Conservation (phyloP, 1,284 basidiomycete species). For the Golubevia sp. region DNA sequence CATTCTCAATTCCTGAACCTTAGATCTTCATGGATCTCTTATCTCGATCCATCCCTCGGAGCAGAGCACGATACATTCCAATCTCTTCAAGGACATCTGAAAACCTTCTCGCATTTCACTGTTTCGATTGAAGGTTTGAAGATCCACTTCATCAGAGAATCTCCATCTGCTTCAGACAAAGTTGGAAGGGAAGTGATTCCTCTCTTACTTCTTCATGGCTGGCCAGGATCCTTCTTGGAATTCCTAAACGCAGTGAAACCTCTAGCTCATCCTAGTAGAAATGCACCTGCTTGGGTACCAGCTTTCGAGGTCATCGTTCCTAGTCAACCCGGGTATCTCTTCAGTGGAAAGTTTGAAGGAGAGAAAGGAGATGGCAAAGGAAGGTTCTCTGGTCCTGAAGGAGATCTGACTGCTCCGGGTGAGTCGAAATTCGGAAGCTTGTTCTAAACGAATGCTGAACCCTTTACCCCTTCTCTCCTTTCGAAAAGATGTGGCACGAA, state of each 20-base stretch:
- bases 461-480: background rate
- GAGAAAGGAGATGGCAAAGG: background rate
- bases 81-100: slow-evolving; percentile 13
- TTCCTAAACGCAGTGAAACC: slow-evolving; percentile 35
- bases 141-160: slow-evolving; percentile 39
- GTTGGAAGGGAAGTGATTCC: slow-evolving; percentile 30
- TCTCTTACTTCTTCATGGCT: slow-evolving; percentile 38
- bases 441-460: too few species aligned
- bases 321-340: slow-evolving; percentile 40
- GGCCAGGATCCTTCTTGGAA: slow-evolving; percentile 34
- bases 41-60: slow-evolving; percentile 20
- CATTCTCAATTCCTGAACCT: slow-evolving; percentile 25
- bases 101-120: slow-evolving; percentile 26
- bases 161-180: slow-evolving; percentile 2
- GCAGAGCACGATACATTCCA: slow-evolving; percentile 36
- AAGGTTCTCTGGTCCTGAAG: background rate
- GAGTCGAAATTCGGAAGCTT: too few species aligned
- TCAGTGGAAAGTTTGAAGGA: slow-evolving; percentile 1
- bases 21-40: slow-evolving; percentile 24
- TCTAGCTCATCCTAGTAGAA: slow-evolving; percentile 35
- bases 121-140: slow-evolving; percentile 30
- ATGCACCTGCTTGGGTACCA: slow-evolving; percentile 7
- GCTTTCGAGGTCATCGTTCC: slow-evolving; percentile 43
- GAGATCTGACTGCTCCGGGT: too few species aligned
- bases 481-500: slow-evolving; percentile 23